Evolutionary conservation across 2,329 filamentous ascomycete genomes (phyloP).

Genomic region (Colletotrichum noveboracense): DNA sequence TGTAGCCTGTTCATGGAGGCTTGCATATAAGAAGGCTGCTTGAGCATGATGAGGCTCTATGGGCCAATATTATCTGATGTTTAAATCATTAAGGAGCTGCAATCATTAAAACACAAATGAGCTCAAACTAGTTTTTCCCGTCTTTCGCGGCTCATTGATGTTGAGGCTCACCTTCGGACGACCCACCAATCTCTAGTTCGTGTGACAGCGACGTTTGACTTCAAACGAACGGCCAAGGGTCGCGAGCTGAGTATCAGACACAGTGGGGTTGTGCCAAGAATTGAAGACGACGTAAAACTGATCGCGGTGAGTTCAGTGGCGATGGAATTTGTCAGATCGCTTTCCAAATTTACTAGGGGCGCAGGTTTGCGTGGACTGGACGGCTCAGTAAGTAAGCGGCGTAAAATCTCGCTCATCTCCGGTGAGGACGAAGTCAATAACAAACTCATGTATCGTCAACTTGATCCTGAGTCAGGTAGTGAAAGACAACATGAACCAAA

Average conservation of each 20-base stretch:
- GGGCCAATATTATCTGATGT: not conserved
- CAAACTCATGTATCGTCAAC: not conserved
- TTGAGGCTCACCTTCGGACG: not conserved
- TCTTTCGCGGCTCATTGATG: not conserved
- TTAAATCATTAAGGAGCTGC: too few relatives aligned
- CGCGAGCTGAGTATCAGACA: not conserved
- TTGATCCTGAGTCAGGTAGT: not conserved
- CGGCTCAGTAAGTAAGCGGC: too few relatives aligned
- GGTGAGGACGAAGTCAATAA: fast-evolving
- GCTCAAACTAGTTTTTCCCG: not conserved
- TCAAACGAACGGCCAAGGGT: not conserved
- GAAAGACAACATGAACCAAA: not conserved
- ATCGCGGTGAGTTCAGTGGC: not conserved
- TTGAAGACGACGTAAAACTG: not conserved
- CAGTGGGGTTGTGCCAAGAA: not conserved
- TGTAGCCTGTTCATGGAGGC: not conserved
- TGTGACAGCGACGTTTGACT: not conserved
- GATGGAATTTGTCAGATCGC: not conserved
- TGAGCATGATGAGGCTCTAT: not conserved
- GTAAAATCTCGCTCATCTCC: not conserved
- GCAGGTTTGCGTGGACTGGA: fast-evolving
- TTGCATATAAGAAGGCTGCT: not conserved
- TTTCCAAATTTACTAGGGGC: not conserved
- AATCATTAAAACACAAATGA: not conserved
- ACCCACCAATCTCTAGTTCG: not conserved